Base-by-base conservation (phyloP, 2,329 filamentous ascomycete genomes). In the Pseudogymnoascus sp. region DNA sequence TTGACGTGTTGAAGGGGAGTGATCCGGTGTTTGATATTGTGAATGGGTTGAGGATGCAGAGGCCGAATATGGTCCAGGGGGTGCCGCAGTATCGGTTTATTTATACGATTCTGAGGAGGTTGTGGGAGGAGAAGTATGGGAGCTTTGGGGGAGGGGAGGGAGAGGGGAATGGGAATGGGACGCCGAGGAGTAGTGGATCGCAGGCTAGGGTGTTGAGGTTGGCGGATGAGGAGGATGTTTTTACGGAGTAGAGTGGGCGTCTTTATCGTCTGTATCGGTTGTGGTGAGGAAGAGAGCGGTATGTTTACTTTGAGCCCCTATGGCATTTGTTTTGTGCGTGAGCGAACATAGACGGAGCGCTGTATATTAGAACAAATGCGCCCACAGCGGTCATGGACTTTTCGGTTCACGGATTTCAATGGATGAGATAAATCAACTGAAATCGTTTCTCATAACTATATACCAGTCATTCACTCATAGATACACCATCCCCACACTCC, bases 51-150 rank as follows among this genome's bases (percentile, higher is more conserved):
- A 83, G 94, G 47, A 84, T 93, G 73, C 94, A 99, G 77, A 83
- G 94, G 16, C 89, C 90, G 77, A 90, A 87, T 75, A 99, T 99
- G 94, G 94, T 99, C 4, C 94, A 97, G 75, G 87, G 89, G 50
- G 89, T 93, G 67, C 73, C 81, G 57, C 94, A 99, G 72, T 94
- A 89, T 69, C 75, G 83, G 37, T 97, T 97, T 72, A 83, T 99
- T 62, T 97, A 99, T 75, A 85, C 91, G 69, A 90, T 95, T 1
- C 74, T 97, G 68, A 82, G 85, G 59, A 88, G 91, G 71, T 77
- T 85, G 60, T 92, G 89, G 86, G 76, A 84, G 64, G 85, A 89
- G 34, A 85, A 80, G 69, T 85, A 88, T 60, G 59, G 32, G 25
- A 60, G 38, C 25, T 30, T 2, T 6, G 7, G 38, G 2, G 14